These are phyloP conservation scores for Papiliotrema nemorosa DNA, from an alignment of 1,284 basidiomycete species.

Conservation along the genomic window DNA sequence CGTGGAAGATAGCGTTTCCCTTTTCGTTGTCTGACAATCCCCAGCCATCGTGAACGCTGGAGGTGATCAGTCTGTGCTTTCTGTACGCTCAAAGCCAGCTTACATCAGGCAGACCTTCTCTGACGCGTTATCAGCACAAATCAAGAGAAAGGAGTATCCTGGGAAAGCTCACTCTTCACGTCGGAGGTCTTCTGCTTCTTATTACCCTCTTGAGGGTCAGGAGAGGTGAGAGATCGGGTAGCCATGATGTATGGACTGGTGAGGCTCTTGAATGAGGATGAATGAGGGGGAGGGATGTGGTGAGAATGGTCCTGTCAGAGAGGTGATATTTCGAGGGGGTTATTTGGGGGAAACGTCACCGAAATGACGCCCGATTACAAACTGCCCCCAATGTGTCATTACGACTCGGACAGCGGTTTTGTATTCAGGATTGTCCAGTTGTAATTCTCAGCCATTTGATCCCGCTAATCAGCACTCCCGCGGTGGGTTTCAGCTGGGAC, in stretches of 20 bases:
- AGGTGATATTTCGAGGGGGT: neutral
- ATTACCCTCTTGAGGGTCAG: constrained; percentile 18
- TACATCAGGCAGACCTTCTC: constrained; percentile 89
- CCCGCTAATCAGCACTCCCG: no score
- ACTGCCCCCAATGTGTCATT: no score
- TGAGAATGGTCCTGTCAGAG: neutral
- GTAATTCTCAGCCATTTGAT: no score
- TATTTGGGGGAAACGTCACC: no score
- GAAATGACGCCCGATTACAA: no score
- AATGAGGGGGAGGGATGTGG: neutral
- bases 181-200: constrained; percentile 38
- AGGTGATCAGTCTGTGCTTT: neutral
- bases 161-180: constrained; percentile 33
- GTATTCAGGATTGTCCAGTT: no score
- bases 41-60: constrained; percentile 90
- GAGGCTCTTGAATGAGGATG: neutral
- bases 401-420: no score
- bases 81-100: constrained; percentile 23
- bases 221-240: constrained; percentile 20
- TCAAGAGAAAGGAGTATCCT: neutral
- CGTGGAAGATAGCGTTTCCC: constrained; percentile 81
- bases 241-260: constrained; percentile 13
- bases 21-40: constrained; percentile 69
- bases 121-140: constrained; percentile 13
- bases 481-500: no score